Conservation (phyloP, 768 basidiomycete species). For the Jaapia argillacea region DNA sequence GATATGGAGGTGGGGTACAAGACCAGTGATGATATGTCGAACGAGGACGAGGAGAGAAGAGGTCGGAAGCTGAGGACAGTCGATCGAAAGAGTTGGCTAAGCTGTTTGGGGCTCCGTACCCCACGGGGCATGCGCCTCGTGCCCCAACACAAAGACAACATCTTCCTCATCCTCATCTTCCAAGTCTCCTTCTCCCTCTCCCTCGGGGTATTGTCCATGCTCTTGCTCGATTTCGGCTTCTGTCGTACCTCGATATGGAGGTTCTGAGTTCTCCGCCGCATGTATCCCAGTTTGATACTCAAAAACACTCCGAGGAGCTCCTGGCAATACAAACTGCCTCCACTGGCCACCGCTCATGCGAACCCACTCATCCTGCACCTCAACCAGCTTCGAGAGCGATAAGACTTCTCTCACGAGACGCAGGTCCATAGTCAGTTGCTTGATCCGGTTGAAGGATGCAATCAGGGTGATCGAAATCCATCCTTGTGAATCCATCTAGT, state of each 20-base stretch:
- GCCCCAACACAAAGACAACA: conserved; percentile 47
- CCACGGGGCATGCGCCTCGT: conserved; percentile 26
- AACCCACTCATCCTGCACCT: conserved; percentile 61
- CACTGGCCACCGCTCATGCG: conserved; percentile 53
- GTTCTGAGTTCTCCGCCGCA: not conserved
- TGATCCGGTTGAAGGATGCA: conserved; percentile 83
- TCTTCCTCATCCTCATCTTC: conserved; percentile 53
- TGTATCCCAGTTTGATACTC: conserved; percentile 15
- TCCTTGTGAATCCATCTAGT: conserved; percentile 81
- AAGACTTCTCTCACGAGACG: conserved; percentile 65
- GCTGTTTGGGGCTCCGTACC: conserved; percentile 15
- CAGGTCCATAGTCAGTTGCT: conserved; percentile 46
- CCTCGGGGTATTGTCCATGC: conserved; percentile 14
- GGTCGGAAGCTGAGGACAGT: too few species aligned
- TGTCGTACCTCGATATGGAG: not conserved
- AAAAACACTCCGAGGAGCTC: conserved; percentile 41
- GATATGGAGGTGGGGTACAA: too few species aligned
- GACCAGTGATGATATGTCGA: too few species aligned
- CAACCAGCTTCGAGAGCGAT: conserved; percentile 51
- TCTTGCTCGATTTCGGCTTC: not conserved
- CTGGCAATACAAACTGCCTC: conserved; percentile 53
- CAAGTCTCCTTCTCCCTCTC: conserved; percentile 23
- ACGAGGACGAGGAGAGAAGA: too few species aligned
- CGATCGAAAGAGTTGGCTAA: too few species aligned
- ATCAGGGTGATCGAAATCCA: conserved; percentile 80